Percentiles rank a stretch among this genome's conserved stretches.
These are phyloP conservation scores for Cutaneotrichosporon sp. DNA, from an alignment of 1,284 basidiomycete genomes.

Conservation along the genomic window DNA sequence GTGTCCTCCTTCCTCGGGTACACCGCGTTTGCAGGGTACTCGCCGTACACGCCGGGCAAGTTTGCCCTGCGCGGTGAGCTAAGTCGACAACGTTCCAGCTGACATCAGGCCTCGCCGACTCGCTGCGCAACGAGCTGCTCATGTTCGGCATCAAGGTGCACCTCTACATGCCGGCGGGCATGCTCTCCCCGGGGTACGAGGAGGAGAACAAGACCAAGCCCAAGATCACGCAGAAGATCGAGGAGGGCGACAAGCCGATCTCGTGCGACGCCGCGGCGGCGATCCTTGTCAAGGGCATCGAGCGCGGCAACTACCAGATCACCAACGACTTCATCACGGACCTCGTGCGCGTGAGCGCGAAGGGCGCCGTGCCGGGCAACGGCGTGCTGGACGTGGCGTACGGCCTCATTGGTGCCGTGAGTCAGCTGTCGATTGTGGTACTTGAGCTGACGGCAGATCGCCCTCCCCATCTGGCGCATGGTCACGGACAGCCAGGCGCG, in stretches of 20 bases:
- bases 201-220: constrained; percentile 84
- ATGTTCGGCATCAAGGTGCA: constrained; percentile 73
- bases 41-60: constrained; percentile 84
- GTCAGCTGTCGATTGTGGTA: background rate
- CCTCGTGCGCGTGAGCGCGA: constrained; percentile 68
- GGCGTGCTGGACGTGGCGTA: constrained; percentile 63
- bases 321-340: constrained; percentile 69
- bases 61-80: constrained; percentile 77
- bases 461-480: constrained; percentile 53
- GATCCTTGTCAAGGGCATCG: constrained; percentile 68
- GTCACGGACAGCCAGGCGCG: constrained; percentile 38
- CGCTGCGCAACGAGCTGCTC: constrained; percentile 76
- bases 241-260: constrained; percentile 70
- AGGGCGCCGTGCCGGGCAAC: constrained; percentile 68
- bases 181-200: constrained; percentile 76
- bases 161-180: constrained; percentile 84
- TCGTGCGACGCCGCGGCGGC: constrained; percentile 69
- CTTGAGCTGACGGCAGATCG: constrained; percentile 33
- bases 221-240: constrained; percentile 73
- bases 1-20: constrained; percentile 79
- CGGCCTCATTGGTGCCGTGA: constrained; percentile 43
- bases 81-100: constrained; percentile 54
- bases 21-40: constrained; percentile 80
- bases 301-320: constrained; percentile 73
- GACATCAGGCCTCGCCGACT: constrained; percentile 68